Percentiles rank a stretch among this genome's conserved stretches.
phyloP scores from a whole-genome alignment of 257 asterid species.

The Ilex asprella region DNA sequence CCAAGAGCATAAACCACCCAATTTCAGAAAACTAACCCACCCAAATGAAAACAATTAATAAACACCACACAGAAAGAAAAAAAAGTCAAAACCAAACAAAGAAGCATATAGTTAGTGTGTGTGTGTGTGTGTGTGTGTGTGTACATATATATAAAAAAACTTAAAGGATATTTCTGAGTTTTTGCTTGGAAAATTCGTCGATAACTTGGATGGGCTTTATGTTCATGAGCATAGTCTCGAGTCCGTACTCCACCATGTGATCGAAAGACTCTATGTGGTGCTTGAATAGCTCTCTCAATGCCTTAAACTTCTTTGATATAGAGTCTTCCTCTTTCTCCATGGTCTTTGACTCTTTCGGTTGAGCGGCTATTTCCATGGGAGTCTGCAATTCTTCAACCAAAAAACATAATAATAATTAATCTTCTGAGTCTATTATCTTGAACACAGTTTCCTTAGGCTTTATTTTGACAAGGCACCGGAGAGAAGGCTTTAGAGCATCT shows the following conservation, averaged over 20 bases:
- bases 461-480: too few relatives aligned
- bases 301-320: conserved; percentile 2
- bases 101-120: background rate
- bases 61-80: background rate
- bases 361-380: too few relatives aligned
- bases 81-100: background rate
- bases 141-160: background rate
- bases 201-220: conserved; percentile 59
- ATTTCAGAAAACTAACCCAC: background rate
- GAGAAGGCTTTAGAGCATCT: too few relatives aligned
- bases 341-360: too few relatives aligned
- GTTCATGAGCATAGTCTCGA: conserved; percentile 41
- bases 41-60: background rate
- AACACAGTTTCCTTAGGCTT: too few relatives aligned
- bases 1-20: background rate
- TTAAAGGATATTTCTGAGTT: conserved; percentile 81
- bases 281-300: conserved; percentile 48
- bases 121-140: background rate
- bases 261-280: conserved; percentile 88
- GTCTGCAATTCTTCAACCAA: too few relatives aligned
- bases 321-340: conserved; percentile 50
- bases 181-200: conserved; percentile 35
- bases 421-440: too few relatives aligned
- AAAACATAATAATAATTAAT: too few relatives aligned
- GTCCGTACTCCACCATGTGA: conserved; percentile 59